phyloP scores from a whole-genome alignment of 106 monocot species.

The Hemerocallis citrina region DNA sequence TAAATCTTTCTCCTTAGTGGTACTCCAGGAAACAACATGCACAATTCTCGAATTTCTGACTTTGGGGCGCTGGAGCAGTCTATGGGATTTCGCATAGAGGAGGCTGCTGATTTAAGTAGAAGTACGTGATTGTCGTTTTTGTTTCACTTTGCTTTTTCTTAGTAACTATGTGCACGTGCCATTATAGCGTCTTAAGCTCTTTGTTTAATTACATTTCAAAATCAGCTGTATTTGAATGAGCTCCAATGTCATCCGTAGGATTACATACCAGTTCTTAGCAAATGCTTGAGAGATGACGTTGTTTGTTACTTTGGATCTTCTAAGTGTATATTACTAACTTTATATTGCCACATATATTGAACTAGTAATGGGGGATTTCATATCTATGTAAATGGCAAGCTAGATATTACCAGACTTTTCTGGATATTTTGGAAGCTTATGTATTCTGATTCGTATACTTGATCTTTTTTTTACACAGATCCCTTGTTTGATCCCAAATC shows the following conservation, averaged over 20 bases:
- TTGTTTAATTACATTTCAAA: background rate
- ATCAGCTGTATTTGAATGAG: background rate
- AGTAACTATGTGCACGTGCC: background rate
- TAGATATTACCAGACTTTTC: background rate
- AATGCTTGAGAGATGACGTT: background rate
- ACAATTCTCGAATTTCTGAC: slow-evolving; percentile 25
- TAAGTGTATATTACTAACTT: background rate
- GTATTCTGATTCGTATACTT: slow-evolving; percentile 1
- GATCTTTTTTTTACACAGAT: slow-evolving; percentile 19
- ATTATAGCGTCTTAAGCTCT: background rate
- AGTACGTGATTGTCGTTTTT: slow-evolving; percentile 13
- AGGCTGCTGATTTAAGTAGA: slow-evolving; percentile 17
- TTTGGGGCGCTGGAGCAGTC: slow-evolving; percentile 35
- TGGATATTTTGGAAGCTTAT: background rate
- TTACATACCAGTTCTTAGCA: no score
- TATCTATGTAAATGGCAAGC: background rate
- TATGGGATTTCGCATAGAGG: slow-evolving; percentile 27
- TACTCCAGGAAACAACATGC: slow-evolving; percentile 32
- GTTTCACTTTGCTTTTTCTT: background rate
- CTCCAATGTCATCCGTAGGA: background rate
- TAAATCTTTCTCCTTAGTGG: slow-evolving; percentile 13
- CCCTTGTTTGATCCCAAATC: slow-evolving; percentile 28
- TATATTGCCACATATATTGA: background rate
- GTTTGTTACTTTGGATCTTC: background rate
- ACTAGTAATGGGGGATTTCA: background rate